phyloP scores from a whole-genome alignment of 2,329 filamentous ascomycete genomes.

The Colletotrichum lentis region DNA sequence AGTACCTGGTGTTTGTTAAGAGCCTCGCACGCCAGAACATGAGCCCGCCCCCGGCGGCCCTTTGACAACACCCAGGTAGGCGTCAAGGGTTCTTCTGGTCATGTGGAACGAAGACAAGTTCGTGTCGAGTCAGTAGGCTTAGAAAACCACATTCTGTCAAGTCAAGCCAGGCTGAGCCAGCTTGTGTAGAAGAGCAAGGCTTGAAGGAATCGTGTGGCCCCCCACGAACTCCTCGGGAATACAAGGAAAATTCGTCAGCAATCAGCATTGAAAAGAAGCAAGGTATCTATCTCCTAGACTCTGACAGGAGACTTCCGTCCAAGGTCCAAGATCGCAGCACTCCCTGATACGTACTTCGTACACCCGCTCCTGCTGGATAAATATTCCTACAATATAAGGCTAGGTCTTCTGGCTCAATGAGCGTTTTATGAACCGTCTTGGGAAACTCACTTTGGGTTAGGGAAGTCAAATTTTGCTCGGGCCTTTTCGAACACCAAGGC shows the following conservation, averaged over 20 bases:
- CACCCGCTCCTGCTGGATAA: background rate
- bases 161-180: no score
- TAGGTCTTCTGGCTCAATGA: background rate
- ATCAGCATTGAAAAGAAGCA: background rate
- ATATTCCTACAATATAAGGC: background rate
- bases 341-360: background rate
- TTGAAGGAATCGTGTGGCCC: background rate
- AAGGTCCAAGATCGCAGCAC: background rate
- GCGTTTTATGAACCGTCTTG: no score
- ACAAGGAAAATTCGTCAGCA: background rate
- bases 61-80: background rate
- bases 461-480: no score
- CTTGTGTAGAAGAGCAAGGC: background rate
- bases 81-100: background rate
- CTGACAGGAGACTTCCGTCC: background rate
- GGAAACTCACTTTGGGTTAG: no score
- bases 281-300: background rate
- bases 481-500: background rate
- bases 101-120: background rate
- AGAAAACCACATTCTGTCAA: background rate
- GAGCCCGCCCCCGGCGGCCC: background rate
- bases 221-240: no score
- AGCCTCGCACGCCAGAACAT: background rate
- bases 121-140: no score
- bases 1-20: background rate